Evolutionary conservation across 768 basidiomycete genomes (phyloP), one percentile per base, ranked within the genome.

Genomic region (Naganishia kalamii): DNA sequence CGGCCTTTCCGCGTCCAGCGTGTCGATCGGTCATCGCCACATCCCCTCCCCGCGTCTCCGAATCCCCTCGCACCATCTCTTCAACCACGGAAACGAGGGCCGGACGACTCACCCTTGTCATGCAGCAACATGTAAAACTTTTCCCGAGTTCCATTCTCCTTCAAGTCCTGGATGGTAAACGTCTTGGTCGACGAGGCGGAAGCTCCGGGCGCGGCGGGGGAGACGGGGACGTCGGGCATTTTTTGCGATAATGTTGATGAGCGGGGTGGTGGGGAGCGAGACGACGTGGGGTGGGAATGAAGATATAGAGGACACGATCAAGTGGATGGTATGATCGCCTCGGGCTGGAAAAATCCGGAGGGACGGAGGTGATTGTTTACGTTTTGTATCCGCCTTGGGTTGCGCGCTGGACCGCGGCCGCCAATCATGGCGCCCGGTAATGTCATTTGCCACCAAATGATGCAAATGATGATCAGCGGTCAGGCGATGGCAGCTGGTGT

Each of bases 71-170:
- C 10, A 25, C 27, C n/a, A n/a, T n/a, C n/a, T n/a, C n/a, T n/a
- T n/a, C n/a, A n/a, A n/a, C n/a, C 30, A 40, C 43, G 17, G 29
- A 21, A 15, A 13, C n/a, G 10, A 17, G 40, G 54, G 37, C 6
- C 37, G 37, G 46, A 21, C 47, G 40, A 68, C 80, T 50, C 21
- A 90, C 92, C 90, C 77, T 94, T 93, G 75, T 84, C 86, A 79
- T 89, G 85, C 68, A 98, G 79, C 71, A 93, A 85, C 76, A 94
- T 78, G 80, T 86, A 94, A 71, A 96, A 81, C 69, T 80, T 85
- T 65, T 90, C 85, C 80, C 88, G 88, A 60, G 82, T 81, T 70
- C 80, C 84, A 83, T 94, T 84, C 60, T 82, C 82, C 71, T 89
- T 86, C 77, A 96, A 87, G 77, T 91, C 85, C 44, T 88, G 87